A percentile compares a stretch with the other conserved stretches of the same genome.
Evolutionary conservation across 441 rosid genomes (phyloP).

Genomic region (Pelargonium australe): DNA sequence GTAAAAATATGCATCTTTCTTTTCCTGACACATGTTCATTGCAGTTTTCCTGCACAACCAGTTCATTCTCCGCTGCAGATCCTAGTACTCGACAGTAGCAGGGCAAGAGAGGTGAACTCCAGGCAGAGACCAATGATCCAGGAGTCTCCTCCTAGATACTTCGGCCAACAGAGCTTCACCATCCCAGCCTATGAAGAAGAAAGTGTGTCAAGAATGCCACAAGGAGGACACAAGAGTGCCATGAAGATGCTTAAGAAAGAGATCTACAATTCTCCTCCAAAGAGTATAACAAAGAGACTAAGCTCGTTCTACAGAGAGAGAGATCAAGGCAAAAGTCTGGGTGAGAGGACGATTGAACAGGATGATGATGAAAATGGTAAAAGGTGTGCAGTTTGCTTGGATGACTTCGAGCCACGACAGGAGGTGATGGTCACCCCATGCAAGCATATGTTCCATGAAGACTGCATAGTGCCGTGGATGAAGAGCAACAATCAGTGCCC

Average conservation of each 20-base stretch:
- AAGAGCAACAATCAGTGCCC: slow-evolving; percentile 63
- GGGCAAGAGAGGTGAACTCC: slow-evolving; percentile 24
- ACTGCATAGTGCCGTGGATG: slow-evolving; percentile 69
- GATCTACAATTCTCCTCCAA: slow-evolving; percentile 45
- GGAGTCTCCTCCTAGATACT: slow-evolving; percentile 18
- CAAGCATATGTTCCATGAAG: slow-evolving; percentile 81
- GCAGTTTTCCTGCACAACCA: slow-evolving; percentile 24
- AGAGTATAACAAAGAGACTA: slow-evolving; percentile 38
- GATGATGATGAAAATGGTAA: slow-evolving; percentile 43
- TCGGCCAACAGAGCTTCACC: not conserved
- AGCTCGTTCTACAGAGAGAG: slow-evolving; percentile 42
- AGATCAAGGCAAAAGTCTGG: slow-evolving; percentile 17
- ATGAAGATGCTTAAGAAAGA: slow-evolving; percentile 48
- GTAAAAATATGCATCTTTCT: no score
- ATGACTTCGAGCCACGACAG: slow-evolving; percentile 63
- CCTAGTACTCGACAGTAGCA: slow-evolving; percentile 17
- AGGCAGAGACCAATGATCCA: slow-evolving; percentile 23
- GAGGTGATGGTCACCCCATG: slow-evolving; percentile 71
- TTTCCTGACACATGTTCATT: not conserved
- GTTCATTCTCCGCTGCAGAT: slow-evolving; percentile 12
- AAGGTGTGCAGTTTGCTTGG: slow-evolving; percentile 66
- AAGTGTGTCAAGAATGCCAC: slow-evolving; percentile 25
- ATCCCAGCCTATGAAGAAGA: slow-evolving; percentile 11
- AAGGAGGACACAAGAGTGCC: slow-evolving; percentile 31
- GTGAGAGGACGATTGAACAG: slow-evolving; percentile 2